Percentiles rank a stretch among this genome's conserved stretches.
Conservation (phyloP, 805 yeast genomes). For the Candida krabiensis region DNA sequence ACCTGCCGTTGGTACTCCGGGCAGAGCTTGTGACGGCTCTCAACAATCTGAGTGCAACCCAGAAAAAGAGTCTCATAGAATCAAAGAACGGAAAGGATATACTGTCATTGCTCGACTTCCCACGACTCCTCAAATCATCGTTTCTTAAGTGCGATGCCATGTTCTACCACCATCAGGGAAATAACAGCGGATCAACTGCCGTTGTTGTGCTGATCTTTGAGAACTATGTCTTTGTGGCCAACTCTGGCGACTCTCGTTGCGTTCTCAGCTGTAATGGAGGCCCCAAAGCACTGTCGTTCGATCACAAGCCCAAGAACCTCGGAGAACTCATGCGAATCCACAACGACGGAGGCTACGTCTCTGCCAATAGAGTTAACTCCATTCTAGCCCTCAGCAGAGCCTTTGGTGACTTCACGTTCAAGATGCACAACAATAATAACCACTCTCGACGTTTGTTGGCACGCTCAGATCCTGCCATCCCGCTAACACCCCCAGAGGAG, state of each 20-base stretch:
- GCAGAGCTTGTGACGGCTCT: constrained; percentile 17
- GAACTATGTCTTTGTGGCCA: constrained; percentile 53
- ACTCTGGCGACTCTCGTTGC: constrained; percentile 77
- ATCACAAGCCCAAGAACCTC: constrained; percentile 60
- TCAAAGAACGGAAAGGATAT: constrained; percentile 18
- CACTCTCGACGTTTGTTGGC: constrained; percentile 23
- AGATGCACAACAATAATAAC: constrained; percentile 32
- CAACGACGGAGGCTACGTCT: constrained; percentile 59
- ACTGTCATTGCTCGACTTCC: constrained; percentile 26
- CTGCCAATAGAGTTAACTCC: constrained; percentile 61
- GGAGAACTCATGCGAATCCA: constrained; percentile 59
- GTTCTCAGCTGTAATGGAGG: constrained; percentile 53
- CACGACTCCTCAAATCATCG: constrained; percentile 38
- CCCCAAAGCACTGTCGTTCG: constrained; percentile 63
- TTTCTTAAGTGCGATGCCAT: constrained; percentile 47
- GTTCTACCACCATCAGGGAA: constrained; percentile 37
- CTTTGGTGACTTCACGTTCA: constrained; percentile 66
- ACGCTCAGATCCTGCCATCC: constrained; percentile 23
- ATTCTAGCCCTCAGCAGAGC: constrained; percentile 58
- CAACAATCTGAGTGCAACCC: constrained; percentile 16
- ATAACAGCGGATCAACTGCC: constrained; percentile 54
- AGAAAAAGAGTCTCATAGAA: constrained; percentile 12
- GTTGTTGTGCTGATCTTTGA: constrained; percentile 46
- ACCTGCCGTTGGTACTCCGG: constrained; percentile 31
- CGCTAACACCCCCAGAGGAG: constrained; percentile 58